Conservation (phyloP, 1,284 basidiomycete genomes). For the Ceratobasidium sp. region DNA sequence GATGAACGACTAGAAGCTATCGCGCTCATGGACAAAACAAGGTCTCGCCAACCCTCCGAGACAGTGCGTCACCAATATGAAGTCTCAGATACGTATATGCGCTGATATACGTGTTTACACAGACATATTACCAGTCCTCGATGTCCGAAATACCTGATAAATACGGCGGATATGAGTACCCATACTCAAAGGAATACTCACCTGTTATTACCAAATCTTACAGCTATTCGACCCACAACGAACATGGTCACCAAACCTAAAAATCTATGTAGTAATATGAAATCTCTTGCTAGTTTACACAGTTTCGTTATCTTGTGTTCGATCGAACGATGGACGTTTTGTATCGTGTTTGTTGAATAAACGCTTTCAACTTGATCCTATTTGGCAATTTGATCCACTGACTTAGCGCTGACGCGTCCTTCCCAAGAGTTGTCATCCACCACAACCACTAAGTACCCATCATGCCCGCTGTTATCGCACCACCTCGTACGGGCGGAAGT, state of each 20-base stretch:
- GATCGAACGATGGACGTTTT: not conserved
- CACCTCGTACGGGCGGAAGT: constrained; percentile 56
- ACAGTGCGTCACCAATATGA: not conserved
- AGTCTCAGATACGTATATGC: not conserved
- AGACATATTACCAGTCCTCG: not conserved
- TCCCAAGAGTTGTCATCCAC: not conserved
- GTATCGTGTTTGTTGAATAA: too few species aligned
- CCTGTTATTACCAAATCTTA: not conserved
- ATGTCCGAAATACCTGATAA: not conserved
- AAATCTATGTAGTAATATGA: too few species aligned
- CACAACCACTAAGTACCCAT: not conserved
- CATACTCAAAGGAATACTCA: not conserved
- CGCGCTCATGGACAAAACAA: not conserved
- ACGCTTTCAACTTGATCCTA: not conserved
- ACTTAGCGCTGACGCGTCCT: constrained; percentile 5
- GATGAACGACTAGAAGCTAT: not conserved
- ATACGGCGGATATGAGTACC: constrained; percentile 4
- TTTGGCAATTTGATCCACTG: not conserved
- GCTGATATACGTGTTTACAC: not conserved
- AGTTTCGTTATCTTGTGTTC: not conserved
- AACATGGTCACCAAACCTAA: not conserved
- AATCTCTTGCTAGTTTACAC: not conserved
- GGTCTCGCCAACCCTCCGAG: not conserved
- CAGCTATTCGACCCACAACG: not conserved
- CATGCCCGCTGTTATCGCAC: constrained; percentile 32